Evolutionary conservation across 2,329 filamentous ascomycete genomes (phyloP).

Genomic region (Phaeosphaeria sp.): DNA sequence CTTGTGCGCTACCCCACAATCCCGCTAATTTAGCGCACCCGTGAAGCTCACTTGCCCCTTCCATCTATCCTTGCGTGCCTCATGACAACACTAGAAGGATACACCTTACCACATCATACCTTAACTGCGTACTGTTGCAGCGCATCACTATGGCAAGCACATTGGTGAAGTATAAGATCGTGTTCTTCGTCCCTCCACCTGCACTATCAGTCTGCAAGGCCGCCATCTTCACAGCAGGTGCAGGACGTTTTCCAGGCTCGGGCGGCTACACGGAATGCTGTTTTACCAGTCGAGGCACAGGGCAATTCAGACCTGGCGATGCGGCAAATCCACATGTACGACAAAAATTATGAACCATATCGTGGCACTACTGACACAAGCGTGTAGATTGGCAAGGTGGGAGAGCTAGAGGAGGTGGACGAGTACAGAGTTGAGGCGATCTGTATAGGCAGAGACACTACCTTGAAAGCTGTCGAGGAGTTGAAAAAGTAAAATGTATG

Average conservation of each 20-base stretch:
- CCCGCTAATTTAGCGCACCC: no score
- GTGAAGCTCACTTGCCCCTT: no score
- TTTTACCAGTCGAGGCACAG: conserved; percentile 59
- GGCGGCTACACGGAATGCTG: conserved; percentile 53
- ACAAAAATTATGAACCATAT: not conserved
- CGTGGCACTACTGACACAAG: not conserved
- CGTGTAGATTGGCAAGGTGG: conserved; percentile 61
- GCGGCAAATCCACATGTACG: conserved; percentile 64
- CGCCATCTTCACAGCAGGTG: conserved; percentile 56
- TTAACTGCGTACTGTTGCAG: not conserved
- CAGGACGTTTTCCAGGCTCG: conserved; percentile 51
- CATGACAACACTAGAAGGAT: no score
- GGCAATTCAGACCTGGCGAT: conserved; percentile 70
- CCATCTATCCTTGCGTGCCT: no score
- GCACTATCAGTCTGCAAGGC: conserved; percentile 49
- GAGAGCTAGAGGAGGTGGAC: conserved; percentile 64
- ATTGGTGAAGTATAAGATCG: conserved; percentile 49
- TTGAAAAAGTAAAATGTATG: conserved; percentile 65
- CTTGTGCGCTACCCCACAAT: no score
- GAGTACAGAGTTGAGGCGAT: conserved; percentile 70
- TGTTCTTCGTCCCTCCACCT: conserved; percentile 54
- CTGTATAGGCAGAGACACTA: conserved; percentile 65
- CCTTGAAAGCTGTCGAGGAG: conserved; percentile 65
- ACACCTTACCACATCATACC: not conserved
- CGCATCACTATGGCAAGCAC: conserved; percentile 8